Evolutionary conservation across 164 flowering plant genomes (phyloP).

Genomic region (Magnolia changhungtana): DNA sequence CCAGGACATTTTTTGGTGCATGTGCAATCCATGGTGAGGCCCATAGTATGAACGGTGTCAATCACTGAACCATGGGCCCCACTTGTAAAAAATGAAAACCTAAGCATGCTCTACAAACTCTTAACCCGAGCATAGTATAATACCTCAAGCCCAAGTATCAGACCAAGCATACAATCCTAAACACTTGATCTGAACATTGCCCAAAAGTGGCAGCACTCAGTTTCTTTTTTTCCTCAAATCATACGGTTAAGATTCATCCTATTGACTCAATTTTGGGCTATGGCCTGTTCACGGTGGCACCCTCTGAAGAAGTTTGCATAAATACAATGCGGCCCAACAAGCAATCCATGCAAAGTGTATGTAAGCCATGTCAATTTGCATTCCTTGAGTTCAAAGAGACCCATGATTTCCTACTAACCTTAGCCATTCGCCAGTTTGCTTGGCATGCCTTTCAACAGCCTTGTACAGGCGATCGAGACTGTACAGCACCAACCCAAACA

Average conservation of each 20-base stretch:
- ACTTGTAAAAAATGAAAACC: no score
- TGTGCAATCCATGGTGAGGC: no score
- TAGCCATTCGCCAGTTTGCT: conserved; percentile 86
- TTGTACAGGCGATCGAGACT: conserved; percentile 63
- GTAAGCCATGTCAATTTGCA: not conserved
- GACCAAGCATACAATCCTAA: no score
- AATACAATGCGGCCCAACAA: not conserved
- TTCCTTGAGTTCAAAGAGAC: not conserved
- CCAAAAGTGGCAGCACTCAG: not conserved
- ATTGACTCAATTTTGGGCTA: not conserved
- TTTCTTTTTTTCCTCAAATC: no score
- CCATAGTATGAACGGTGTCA: no score
- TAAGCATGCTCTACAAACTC: no score
- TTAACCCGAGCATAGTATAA: not conserved
- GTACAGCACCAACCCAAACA: conserved; percentile 70
- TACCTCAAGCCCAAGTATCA: not conserved
- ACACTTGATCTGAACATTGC: not conserved
- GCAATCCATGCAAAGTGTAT: not conserved
- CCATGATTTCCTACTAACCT: conserved; percentile 44
- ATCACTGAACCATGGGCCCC: no score
- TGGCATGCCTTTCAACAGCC: conserved; percentile 79
- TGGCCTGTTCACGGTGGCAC: not conserved
- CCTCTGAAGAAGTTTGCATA: not conserved
- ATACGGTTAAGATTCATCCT: not conserved
- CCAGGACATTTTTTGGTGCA: no score